A percentile compares a stretch with the other conserved stretches of the same genome.
Evolutionary conservation across 2,329 filamentous ascomycete species (phyloP).

Genomic region (Penicillium sp.): DNA sequence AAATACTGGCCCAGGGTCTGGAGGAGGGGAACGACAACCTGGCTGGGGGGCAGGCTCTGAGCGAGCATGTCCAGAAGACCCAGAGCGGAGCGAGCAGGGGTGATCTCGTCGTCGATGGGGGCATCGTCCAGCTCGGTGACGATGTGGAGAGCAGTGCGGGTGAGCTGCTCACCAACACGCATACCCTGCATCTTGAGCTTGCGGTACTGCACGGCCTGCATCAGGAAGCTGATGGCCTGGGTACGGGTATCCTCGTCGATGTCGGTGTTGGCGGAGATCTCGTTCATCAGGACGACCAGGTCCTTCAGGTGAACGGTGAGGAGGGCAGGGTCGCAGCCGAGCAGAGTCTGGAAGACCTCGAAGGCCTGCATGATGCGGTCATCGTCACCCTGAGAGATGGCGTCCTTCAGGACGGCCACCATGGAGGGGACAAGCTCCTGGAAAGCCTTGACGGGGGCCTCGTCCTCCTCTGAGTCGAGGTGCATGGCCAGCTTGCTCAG

Average conservation of each 20-base stretch:
- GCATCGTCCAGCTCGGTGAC: slow-evolving; percentile 78
- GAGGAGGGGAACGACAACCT: slow-evolving; percentile 90
- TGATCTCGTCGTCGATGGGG: slow-evolving; percentile 81
- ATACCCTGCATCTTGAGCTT: slow-evolving; percentile 95
- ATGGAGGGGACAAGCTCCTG: slow-evolving; percentile 82
- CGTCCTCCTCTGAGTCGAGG: slow-evolving; percentile 84
- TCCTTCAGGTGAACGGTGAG: slow-evolving; percentile 86
- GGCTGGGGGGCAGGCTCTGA: slow-evolving; percentile 84
- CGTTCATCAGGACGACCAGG: slow-evolving; percentile 90
- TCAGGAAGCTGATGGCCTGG: slow-evolving; percentile 90
- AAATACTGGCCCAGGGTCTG: slow-evolving; percentile 85
- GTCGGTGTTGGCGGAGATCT: slow-evolving; percentile 75
- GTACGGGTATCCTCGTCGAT: slow-evolving; percentile 83
- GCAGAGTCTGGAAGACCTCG: slow-evolving; percentile 94
- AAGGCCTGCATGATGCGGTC: slow-evolving; percentile 89
- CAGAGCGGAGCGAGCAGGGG: slow-evolving; percentile 81
- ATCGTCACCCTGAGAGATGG: slow-evolving; percentile 79
- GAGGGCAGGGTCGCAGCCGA: slow-evolving; percentile 85
- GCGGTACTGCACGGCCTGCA: slow-evolving; percentile 87
- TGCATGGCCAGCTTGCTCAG: slow-evolving; percentile 86
- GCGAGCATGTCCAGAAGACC: slow-evolving; percentile 88
- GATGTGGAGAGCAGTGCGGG: slow-evolving; percentile 84
- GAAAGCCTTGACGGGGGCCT: slow-evolving; percentile 72
- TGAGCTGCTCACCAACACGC: slow-evolving; percentile 83
- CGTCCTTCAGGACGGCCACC: slow-evolving; percentile 85